phyloP scores from a whole-genome alignment of 2,329 filamentous ascomycete genomes.

The Zymoseptoria pseudotritici region DNA sequence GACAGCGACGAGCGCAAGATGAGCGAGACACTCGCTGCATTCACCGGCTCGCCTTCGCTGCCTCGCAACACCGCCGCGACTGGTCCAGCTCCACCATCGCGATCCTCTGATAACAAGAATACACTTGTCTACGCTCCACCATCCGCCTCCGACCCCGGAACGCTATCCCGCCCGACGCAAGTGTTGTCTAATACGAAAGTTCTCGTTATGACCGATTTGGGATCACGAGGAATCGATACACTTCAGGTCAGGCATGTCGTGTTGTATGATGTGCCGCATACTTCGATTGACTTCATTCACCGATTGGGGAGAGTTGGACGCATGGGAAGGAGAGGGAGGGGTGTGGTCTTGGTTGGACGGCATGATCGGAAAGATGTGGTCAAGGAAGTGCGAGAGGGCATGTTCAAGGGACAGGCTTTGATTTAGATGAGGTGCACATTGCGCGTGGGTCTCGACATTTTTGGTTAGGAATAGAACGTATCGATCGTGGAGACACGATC shows the following conservation, averaged over 20 bases:
- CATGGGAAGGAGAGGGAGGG: slow-evolving; percentile 84
- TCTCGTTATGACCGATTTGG: slow-evolving; percentile 87
- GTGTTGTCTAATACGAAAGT: slow-evolving; percentile 74
- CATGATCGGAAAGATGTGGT: slow-evolving; percentile 86
- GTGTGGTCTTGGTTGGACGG: slow-evolving; percentile 83
- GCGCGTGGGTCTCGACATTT: too few species aligned
- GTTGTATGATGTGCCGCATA: slow-evolving; percentile 95
- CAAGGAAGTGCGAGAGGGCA: slow-evolving; percentile 76
- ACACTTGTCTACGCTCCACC: neutral
- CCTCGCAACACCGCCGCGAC: neutral
- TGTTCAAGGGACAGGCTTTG: slow-evolving; percentile 45
- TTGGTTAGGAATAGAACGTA: neutral
- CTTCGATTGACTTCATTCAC: slow-evolving; percentile 96
- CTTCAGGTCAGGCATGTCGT: slow-evolving; percentile 85
- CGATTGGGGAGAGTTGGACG: slow-evolving; percentile 83
- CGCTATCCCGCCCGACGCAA: slow-evolving; percentile 4
- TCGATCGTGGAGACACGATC: neutral
- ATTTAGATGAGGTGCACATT: slow-evolving; percentile 30
- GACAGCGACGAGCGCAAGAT: slow-evolving; percentile 75
- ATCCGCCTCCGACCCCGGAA: slow-evolving; percentile 5
- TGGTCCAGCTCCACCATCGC: neutral
- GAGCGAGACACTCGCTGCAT: slow-evolving; percentile 66
- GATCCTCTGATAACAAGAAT: slow-evolving; percentile 1
- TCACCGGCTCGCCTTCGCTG: slow-evolving; percentile 47
- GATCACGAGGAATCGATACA: slow-evolving; percentile 89